Percentiles rank a stretch among this genome's conserved stretches.
These are phyloP conservation scores for Gossypium thurberi DNA, from an alignment of 345 rosid species.

Conservation along the genomic window DNA sequence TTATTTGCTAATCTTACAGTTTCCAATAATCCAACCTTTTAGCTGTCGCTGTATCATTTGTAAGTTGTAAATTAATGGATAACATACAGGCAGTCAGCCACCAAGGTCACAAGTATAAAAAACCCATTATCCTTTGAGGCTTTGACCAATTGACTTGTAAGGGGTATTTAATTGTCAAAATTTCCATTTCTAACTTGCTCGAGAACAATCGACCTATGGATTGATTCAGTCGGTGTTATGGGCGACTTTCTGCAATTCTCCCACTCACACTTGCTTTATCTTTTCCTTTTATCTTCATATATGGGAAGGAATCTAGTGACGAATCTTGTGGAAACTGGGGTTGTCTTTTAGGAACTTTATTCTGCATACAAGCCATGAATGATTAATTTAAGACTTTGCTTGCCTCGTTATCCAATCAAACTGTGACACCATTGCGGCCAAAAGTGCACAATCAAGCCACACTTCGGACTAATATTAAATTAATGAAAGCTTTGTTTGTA, in stretches of 20 bases:
- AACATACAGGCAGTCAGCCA: background rate
- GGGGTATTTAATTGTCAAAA: background rate
- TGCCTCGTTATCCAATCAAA: background rate
- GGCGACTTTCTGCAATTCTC: slow-evolving; percentile 12
- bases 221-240: slow-evolving; percentile 29
- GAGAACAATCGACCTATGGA: slow-evolving; percentile 10
- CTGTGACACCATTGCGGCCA: background rate
- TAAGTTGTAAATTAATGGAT: background rate
- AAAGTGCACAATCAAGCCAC: background rate
- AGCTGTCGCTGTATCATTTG: background rate
- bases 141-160: background rate
- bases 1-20: too few species aligned
- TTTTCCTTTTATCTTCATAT: background rate
- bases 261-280: slow-evolving; percentile 5
- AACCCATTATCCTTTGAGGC: background rate
- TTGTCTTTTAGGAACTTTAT: slow-evolving; percentile 15
- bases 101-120: too few species aligned
- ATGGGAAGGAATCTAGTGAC: slow-evolving; percentile 21
- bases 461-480: background rate
- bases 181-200: slow-evolving; percentile 13
- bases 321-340: slow-evolving; percentile 14
- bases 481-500: background rate
- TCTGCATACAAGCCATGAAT: background rate
- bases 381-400: background rate
- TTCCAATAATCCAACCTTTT: background rate